phyloP scores from a whole-genome alignment of 495 filamentous ascomycete genomes.

The Aspergillus mulundensis region DNA sequence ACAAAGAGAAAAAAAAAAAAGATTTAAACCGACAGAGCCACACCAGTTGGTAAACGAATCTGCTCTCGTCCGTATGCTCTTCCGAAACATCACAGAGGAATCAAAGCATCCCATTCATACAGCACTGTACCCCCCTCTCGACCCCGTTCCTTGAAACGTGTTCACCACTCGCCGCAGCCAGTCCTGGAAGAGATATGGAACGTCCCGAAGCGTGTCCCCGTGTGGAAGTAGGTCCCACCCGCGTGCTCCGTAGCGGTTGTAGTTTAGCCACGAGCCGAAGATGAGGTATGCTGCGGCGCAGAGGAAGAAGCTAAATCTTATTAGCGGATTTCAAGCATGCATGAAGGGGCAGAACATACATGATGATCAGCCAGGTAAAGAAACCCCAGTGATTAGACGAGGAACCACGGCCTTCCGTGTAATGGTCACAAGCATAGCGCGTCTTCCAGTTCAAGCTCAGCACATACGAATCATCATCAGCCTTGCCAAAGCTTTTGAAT shows the following conservation, averaged over 20 bases:
- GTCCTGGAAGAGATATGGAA: conserved; percentile 90
- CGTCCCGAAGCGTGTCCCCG: conserved; percentile 83
- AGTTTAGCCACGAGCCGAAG: conserved; percentile 98
- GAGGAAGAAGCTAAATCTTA: conserved; percentile 64
- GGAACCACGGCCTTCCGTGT: conserved; percentile 41
- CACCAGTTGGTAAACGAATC: neutral
- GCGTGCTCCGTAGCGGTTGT: conserved; percentile 90
- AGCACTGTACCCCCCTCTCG: conserved; percentile 88
- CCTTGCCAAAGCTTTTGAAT: conserved; percentile 62
- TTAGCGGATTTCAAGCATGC: neutral
- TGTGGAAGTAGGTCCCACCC: conserved; percentile 96
- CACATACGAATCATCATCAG: conserved; percentile 48
- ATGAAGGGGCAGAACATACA: conserved; percentile 58
- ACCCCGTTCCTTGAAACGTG: conserved; percentile 73
- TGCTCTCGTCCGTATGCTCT: neutral
- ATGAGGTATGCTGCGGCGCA: conserved; percentile 86
- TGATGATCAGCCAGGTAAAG: conserved; percentile 95
- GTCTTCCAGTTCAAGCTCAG: conserved; percentile 79
- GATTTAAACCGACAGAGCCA: neutral
- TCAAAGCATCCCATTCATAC: conserved; percentile 48
- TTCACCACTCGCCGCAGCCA: conserved; percentile 74
- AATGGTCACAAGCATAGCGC: conserved; percentile 73
- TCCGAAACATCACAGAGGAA: neutral
- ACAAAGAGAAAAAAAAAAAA: conserved; percentile 2
- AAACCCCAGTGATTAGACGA: conserved; percentile 69